Evolutionary conservation across 2,329 filamentous ascomycete species (phyloP), one percentile per base, ranked within the genome.

Genomic region (Aspergillus quadricinctus): DNA sequence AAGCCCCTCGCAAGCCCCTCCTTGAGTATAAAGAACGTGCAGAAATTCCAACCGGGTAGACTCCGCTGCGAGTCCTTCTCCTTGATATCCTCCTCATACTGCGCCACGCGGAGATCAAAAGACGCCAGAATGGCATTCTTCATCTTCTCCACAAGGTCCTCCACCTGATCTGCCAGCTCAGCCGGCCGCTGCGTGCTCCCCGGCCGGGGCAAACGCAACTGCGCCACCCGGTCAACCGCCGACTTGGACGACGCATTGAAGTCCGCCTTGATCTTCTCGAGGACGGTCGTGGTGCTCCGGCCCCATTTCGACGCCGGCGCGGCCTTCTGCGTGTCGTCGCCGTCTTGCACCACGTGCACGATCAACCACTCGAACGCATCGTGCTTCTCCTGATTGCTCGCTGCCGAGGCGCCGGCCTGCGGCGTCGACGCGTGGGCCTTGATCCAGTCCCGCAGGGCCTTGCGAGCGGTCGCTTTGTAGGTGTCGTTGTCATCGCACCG

Each of bases 1-100:
- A 99, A 96, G 0, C 93, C 95, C 63, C 90, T 84, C 1, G 94
- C 93, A 37, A 99, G 78, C 0, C 94, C 94, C 72, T 99, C 94
- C 69, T 99, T 99, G 8, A 99, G 81, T 17, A 99, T 92, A 71
- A 99, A 99, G 71, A 99, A 99, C 0, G 94, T 99, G 74, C 94
- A 97, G 70, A 99, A 99, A 69, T 99, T 99, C 94, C 94, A 99
- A 0, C 94, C 94, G 0, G 94, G 94, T 19, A 99, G 77, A 35
- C 81, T 87, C 49, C 93, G 83, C 71, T 97, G 92, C 0, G 88
- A 84, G 65, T 97, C 93, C 68, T 92, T 94, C 72, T 97, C 94
- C 60, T 90, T 89, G 64, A 99, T 96, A 64, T 99, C 94, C 57
- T 97, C 92, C 73, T 99, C 94, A 71, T 99, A 99, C 67, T 97